These are phyloP conservation scores for Arabidopsis arenosa DNA, from an alignment of 345 rosid genomes.

Conservation along the genomic window DNA sequence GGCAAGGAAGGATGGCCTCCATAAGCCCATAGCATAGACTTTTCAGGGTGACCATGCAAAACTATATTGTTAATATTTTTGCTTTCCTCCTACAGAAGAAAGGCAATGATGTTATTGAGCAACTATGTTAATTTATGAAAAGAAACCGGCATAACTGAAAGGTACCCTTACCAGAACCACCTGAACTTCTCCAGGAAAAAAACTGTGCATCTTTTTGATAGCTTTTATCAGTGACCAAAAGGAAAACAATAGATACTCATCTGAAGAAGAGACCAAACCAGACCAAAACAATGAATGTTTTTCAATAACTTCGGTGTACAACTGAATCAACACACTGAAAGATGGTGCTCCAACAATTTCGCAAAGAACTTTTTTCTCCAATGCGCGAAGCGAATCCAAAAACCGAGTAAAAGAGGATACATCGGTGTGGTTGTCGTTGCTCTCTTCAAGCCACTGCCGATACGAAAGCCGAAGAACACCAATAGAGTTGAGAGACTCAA, in stretches of 20 bases:
- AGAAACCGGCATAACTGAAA: constrained; percentile 12
- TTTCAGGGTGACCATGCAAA: constrained; percentile 53
- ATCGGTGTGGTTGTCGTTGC: constrained; percentile 44
- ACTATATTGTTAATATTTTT: constrained; percentile 56
- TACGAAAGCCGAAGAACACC: constrained; percentile 65
- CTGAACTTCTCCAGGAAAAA: constrained; percentile 58
- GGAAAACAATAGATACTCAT: constrained; percentile 56
- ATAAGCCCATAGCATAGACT: constrained; percentile 82
- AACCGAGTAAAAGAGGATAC: constrained; percentile 52
- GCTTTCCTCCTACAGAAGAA: constrained; percentile 55
- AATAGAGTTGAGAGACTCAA: constrained; percentile 62
- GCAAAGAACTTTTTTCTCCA: constrained; percentile 66
- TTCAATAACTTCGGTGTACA: constrained; percentile 64
- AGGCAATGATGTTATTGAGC: constrained; percentile 33
- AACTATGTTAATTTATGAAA: constrained; percentile 10
- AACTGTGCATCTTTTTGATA: constrained; percentile 56
- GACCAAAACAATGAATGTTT: constrained; percentile 76
- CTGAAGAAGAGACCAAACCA: constrained; percentile 53
- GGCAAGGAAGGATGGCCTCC: constrained; percentile 94
- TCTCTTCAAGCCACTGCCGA: constrained; percentile 78
- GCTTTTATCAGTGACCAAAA: constrained; percentile 72
- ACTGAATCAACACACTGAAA: constrained; percentile 52
- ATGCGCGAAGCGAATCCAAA: constrained; percentile 58
- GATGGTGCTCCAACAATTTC: constrained; percentile 60
- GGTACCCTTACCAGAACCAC: constrained; percentile 60